Evolutionary conservation across 2,329 filamentous ascomycete species (phyloP).

Genomic region (Emmonsia crescens): DNA sequence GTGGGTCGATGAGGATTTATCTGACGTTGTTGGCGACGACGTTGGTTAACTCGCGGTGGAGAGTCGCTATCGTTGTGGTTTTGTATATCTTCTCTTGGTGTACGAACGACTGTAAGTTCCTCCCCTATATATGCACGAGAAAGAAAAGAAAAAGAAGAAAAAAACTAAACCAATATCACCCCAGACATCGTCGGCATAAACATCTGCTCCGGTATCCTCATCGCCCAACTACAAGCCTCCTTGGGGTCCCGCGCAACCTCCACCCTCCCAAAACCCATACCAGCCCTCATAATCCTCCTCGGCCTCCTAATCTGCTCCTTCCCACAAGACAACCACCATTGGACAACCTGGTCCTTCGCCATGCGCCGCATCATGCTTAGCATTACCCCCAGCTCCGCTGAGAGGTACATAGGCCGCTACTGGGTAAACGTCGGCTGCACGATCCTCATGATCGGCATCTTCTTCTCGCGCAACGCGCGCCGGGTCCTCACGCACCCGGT

Average conservation of each 20-base stretch:
- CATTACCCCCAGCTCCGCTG: conserved; percentile 11
- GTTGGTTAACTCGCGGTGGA: conserved; percentile 26
- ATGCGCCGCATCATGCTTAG: conserved; percentile 10
- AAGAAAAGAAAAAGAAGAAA: not conserved
- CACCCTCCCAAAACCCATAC: conserved; percentile 13
- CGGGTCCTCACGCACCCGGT: conserved; percentile 12
- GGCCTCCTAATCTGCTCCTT: conserved; percentile 17
- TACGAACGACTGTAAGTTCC: conserved; percentile 14
- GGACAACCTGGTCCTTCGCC: conserved; percentile 15
- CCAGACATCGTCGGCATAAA: conserved; percentile 17
- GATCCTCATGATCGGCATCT: conserved; percentile 15
- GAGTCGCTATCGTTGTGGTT: conserved; percentile 24
- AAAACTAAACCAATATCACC: not conserved
- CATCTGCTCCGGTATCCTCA: conserved; percentile 18
- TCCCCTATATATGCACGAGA: too few relatives aligned
- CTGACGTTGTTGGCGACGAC: conserved; percentile 32
- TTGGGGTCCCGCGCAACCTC: conserved; percentile 13
- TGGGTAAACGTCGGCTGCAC: conserved; percentile 16
- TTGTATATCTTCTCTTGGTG: conserved; percentile 32
- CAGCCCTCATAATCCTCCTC: conserved; percentile 14
- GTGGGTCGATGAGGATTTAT: conserved; percentile 34
- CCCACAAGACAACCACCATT: conserved; percentile 17
- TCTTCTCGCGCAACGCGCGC: conserved; percentile 15
- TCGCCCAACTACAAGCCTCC: conserved; percentile 18
- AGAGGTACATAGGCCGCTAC: conserved; percentile 15